Base-by-base conservation (phyloP, 163 green algal species). In the Volvox carteri region DNA sequence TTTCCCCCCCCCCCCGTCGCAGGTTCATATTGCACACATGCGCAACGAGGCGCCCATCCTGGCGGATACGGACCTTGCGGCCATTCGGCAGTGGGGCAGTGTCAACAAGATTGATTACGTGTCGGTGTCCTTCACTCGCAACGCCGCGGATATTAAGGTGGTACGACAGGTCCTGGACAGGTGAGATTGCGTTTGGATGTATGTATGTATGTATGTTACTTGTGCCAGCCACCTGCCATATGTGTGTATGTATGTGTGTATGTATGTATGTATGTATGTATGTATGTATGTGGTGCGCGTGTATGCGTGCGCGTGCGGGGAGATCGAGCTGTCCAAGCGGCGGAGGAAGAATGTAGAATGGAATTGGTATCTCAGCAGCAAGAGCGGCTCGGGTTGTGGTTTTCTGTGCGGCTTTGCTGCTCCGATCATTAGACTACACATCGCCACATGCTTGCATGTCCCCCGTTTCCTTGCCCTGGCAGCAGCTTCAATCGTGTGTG, bases 101-200 rank as follows among this genome's bases (percentile, higher is more conserved):
- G 85, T 94, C 62, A 96, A 94, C 87, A 90, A 92, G 70, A 90
- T 96, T 39, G 97, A 99, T 93, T 98, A 97, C 90, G 85, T 99
- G 65, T 92, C 87, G 8, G 88, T 99, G 48, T 95, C 93, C 25
- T 98, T 97, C 92, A 94, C 92, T 28, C 92, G 95, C 16, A 91
- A 76, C 37, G 90, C 91, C 0, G 94, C 95, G 44, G 96, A 98
- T 78, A 88, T 98, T 25, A 50, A 85, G 30, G 28, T 42, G n/a
- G 83, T 88, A 39, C 83, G 83, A 23, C 46, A 70, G 48, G 14
- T 88, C 67, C 84, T 93, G 54, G 87, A 93, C 87, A 93, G 86
- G 90, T 93, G 65, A 33, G 90, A 30, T 5, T 12, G 68, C 19
- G 33, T 30, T 35, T 12, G 68, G 68, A 12, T n/a, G 33, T 35